These are phyloP conservation scores for Phlebiopsis flavidoalba DNA, from an alignment of 768 basidiomycete species.

Conservation along the genomic window DNA sequence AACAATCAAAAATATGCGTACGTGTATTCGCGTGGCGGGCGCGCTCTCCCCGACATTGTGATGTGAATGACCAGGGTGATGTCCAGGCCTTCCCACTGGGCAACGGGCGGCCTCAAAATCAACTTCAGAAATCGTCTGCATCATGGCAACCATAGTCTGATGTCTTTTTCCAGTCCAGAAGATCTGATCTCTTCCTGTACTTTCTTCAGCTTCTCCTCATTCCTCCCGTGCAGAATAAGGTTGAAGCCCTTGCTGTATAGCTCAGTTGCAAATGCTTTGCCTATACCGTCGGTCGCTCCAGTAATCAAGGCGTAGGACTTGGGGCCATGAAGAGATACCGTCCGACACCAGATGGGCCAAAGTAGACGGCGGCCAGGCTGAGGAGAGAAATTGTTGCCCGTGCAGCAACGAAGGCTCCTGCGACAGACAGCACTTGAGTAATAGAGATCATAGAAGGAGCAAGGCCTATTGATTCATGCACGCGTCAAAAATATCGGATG, in stretches of 20 bases:
- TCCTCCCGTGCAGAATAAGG: conserved; percentile 24
- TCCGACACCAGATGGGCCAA: conserved; percentile 15
- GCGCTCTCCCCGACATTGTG: conserved; percentile 24
- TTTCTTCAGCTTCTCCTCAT: conserved; percentile 20
- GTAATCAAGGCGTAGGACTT: conserved; percentile 24
- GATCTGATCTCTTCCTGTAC: conserved; percentile 17
- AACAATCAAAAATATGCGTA: neutral
- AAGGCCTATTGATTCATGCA: neutral
- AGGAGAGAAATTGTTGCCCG: conserved; percentile 10
- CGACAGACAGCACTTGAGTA: conserved; percentile 10
- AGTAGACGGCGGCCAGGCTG: conserved; percentile 12
- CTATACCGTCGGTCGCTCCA: conserved; percentile 25
- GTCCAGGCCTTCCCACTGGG: conserved; percentile 20
- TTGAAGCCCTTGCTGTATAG: conserved; percentile 25
- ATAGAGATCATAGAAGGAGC: neutral
- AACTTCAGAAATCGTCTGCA: conserved; percentile 10
- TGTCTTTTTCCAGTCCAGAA: conserved; percentile 6
- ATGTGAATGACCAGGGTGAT: conserved; percentile 23
- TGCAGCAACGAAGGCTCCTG: conserved; percentile 15
- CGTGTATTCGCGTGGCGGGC: conserved; percentile 7
- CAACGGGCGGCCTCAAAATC: conserved; percentile 17
- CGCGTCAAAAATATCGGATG: neutral
- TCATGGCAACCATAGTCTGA: conserved; percentile 24
- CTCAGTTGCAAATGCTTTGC: conserved; percentile 20
- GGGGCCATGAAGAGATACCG: conserved; percentile 18